phyloP scores from a whole-genome alignment of 2,329 filamentous ascomycete species.

The Pseudophaeomoniella oleicola region DNA sequence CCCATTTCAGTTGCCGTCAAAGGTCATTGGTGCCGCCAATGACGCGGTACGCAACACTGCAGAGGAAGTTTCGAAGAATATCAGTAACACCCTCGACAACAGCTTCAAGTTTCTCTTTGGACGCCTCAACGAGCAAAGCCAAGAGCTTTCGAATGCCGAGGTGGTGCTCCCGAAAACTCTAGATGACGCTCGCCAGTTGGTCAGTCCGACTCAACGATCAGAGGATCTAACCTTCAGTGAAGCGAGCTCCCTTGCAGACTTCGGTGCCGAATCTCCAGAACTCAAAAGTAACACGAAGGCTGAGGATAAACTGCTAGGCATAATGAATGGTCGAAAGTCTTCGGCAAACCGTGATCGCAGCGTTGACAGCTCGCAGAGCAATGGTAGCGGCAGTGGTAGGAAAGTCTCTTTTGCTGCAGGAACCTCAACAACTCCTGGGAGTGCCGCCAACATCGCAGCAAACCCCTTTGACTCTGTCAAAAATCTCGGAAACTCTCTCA shows the following conservation, averaged over 20 bases:
- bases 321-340: constrained; percentile 52
- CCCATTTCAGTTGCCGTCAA: constrained; percentile 70
- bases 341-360: constrained; percentile 52
- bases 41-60: constrained; percentile 78
- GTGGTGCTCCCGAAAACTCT: constrained; percentile 66
- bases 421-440: constrained; percentile 12
- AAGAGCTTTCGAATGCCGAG: constrained; percentile 24
- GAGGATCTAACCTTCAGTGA: constrained; percentile 36
- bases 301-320: constrained; percentile 54
- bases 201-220: constrained; percentile 42
- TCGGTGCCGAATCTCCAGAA: constrained; percentile 15
- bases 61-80: constrained; percentile 82
- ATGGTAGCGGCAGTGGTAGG: constrained; percentile 41
- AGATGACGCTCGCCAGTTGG: constrained; percentile 80
- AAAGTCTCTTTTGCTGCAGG: constrained; percentile 36
- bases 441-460: constrained; percentile 15
- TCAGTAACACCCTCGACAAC: constrained; percentile 76
- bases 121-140: constrained; percentile 60
- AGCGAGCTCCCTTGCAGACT: constrained; percentile 35
- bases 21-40: constrained; percentile 65
- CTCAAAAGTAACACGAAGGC: constrained; percentile 22
- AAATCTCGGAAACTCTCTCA: constrained; percentile 64
- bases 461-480: constrained; percentile 68
- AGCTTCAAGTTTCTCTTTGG: constrained; percentile 91
- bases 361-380: constrained; percentile 56